Percentiles rank a stretch among this genome's conserved stretches.
Evolutionary conservation across 495 filamentous ascomycete species (phyloP).

Genomic region (Aspergillus mulundensis): DNA sequence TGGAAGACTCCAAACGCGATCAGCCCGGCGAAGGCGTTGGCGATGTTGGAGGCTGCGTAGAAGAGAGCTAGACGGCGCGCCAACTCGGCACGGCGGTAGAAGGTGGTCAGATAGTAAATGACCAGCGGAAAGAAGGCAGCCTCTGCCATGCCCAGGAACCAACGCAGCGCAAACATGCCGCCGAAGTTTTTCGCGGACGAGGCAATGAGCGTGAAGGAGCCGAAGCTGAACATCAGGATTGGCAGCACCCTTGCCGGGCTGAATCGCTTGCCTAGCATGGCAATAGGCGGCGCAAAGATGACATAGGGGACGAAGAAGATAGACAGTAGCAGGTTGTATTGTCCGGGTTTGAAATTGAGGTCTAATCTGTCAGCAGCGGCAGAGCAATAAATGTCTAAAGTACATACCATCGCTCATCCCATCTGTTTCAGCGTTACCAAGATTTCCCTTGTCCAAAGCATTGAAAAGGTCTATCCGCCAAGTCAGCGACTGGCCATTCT

Average conservation of each 20-base stretch:
- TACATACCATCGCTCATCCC: constrained; percentile 45
- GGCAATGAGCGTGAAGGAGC: constrained; percentile 53
- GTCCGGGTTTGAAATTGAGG: constrained; percentile 52
- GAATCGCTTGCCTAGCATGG: constrained; percentile 65
- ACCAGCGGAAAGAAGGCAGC: constrained; percentile 71
- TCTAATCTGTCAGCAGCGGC: constrained; percentile 27
- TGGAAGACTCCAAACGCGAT: constrained; percentile 75
- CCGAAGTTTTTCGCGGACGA: constrained; percentile 57
- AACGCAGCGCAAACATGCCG: constrained; percentile 57
- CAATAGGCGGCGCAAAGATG: constrained; percentile 60
- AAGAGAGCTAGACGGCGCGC: constrained; percentile 73
- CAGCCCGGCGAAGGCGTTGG: constrained; percentile 68
- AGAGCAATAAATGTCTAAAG: not conserved
- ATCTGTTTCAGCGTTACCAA: constrained; percentile 69
- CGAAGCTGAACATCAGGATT: constrained; percentile 64
- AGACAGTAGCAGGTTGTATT: constrained; percentile 68
- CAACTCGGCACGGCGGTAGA: constrained; percentile 74
- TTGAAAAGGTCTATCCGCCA: constrained; percentile 50
- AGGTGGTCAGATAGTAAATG: constrained; percentile 57
- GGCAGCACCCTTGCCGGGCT: constrained; percentile 62
- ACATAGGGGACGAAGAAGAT: constrained; percentile 82
- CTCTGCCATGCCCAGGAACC: constrained; percentile 66
- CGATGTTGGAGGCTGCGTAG: constrained; percentile 72
- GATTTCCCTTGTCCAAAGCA: constrained; percentile 62
- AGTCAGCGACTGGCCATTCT: not conserved